Conservation (phyloP, 2,329 filamentous ascomycete genomes). For the Fusarium odoratissimum region DNA sequence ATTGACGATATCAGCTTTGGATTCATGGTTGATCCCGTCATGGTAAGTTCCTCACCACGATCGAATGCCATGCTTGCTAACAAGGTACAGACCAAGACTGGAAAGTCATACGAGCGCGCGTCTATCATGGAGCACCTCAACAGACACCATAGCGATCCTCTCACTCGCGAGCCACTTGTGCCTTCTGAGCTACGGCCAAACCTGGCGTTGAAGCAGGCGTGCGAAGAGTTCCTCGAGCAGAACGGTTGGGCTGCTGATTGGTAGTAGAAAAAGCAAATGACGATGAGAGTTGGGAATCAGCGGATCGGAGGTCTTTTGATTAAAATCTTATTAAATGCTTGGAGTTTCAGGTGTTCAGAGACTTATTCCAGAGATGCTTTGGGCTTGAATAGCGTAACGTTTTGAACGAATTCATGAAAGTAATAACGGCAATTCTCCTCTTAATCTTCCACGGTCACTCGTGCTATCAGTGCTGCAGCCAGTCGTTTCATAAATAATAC, state of each 20-base stretch:
- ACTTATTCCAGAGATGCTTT: neutral
- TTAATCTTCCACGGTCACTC: too few species aligned
- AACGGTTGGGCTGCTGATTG: conserved; percentile 96
- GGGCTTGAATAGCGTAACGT: conserved; percentile 18
- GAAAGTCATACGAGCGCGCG: conserved; percentile 89
- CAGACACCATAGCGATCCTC: conserved; percentile 78
- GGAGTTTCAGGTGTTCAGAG: conserved; percentile 16
- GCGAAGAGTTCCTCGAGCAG: conserved; percentile 83
- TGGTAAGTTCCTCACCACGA: conserved; percentile 55
- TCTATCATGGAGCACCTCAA: conserved; percentile 89
- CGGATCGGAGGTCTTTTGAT: neutral
- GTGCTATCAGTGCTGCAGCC: neutral
- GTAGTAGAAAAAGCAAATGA: conserved; percentile 57
- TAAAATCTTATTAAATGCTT: neutral
- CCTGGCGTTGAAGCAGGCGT: conserved; percentile 82
- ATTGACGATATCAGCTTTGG: conserved; percentile 81
- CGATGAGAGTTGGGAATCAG: neutral
- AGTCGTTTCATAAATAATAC: neutral
- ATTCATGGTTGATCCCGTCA: conserved; percentile 77
- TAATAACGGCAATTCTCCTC: neutral
- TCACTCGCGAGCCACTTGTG: conserved; percentile 81
- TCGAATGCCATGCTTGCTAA: conserved; percentile 6
- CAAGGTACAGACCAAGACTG: conserved; percentile 75
- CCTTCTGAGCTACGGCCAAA: conserved; percentile 82
- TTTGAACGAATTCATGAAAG: neutral